Evolutionary conservation across 257 asterid species (phyloP), one percentile per base, ranked within the genome.

Genomic region (Nicotiana knightiana): DNA sequence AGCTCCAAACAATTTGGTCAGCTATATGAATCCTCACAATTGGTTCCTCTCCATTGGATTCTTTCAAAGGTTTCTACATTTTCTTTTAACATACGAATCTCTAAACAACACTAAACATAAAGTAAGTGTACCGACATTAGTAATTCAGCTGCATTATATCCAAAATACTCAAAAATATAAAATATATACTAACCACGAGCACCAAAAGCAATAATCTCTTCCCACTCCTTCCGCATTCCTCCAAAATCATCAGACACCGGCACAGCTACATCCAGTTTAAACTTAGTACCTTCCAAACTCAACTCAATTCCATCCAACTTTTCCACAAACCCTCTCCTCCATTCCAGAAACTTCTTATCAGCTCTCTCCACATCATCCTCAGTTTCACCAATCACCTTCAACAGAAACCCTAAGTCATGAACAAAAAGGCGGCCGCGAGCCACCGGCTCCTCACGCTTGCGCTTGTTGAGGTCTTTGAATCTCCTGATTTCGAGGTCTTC

Each of bases 401-500:
- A 21, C 58, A 96, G 86, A 76, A 91, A 93, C 89, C 95, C 97
- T 65, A 96, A 90, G 82, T 96, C 96, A 58, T 90, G 83, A 84
- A 96, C 85, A 62, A 91, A 87, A 24, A 94, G 51, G 83, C 85
- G 83, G 81, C 99, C 99, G 0, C 88, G 91, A 65, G 96, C 98
- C 30, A 96, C 97, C 1, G 99, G 89, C n/a, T 96, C 98, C 12
- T 92, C 98, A 3, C 99, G 98, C 86, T 92, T 94, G 83, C 97
- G 92, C 90, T 96, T 96, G 61, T 94, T 93, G 70, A 86, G 84
- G 86, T 96, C 96, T 65, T 85, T 96, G 85, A 89, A 93, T 68
- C 81, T 90, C 2, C 88, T 87, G 8, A 96, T 79, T 77, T 83
- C 86, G 83, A 96, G 87, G 81, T 91, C 97, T 35, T 94, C 93